Conservation (phyloP, 148 eudicot genomes). For the Polygonum maritimum region DNA sequence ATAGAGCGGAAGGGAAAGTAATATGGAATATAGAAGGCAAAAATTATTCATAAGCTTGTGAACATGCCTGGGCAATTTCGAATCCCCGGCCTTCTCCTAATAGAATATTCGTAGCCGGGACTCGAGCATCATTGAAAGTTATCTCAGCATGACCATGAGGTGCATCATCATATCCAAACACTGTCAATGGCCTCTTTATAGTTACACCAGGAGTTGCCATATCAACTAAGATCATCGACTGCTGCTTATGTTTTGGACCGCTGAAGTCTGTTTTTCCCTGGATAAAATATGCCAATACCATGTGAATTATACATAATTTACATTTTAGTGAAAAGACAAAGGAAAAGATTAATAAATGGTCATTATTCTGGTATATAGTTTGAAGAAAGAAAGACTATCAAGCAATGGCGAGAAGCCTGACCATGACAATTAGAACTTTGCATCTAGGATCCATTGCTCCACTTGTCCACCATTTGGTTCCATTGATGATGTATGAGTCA, state of each 20-base stretch:
- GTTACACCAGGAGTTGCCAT: slow-evolving; percentile 66
- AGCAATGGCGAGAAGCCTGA: slow-evolving; percentile 23
- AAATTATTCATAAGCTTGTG: neutral
- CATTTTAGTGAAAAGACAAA: neutral
- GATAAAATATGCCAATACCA: slow-evolving; percentile 15
- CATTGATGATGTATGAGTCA: slow-evolving; percentile 75
- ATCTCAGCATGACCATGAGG: slow-evolving; percentile 99
- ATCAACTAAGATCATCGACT: slow-evolving; percentile 94
- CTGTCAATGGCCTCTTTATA: slow-evolving; percentile 67
- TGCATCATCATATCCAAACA: slow-evolving; percentile 98
- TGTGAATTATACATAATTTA: neutral
- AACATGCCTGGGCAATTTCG: slow-evolving; percentile 92
- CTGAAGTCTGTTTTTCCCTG: slow-evolving; percentile 90
- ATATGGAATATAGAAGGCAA: neutral
- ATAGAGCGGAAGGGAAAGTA: neutral
- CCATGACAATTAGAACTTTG: slow-evolving; percentile 87
- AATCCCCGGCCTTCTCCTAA: slow-evolving; percentile 98
- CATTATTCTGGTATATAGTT: neutral
- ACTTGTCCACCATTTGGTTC: slow-evolving; percentile 99
- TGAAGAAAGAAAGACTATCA: neutral
- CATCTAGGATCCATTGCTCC: slow-evolving; percentile 99
- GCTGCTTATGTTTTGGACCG: slow-evolving; percentile 85
- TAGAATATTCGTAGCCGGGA: slow-evolving; percentile 70
- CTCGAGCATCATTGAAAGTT: slow-evolving; percentile 64
- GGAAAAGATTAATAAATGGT: neutral